Conservation (phyloP, 371 early-diverging fungal genomes). For the Parasitella parasitica region DNA sequence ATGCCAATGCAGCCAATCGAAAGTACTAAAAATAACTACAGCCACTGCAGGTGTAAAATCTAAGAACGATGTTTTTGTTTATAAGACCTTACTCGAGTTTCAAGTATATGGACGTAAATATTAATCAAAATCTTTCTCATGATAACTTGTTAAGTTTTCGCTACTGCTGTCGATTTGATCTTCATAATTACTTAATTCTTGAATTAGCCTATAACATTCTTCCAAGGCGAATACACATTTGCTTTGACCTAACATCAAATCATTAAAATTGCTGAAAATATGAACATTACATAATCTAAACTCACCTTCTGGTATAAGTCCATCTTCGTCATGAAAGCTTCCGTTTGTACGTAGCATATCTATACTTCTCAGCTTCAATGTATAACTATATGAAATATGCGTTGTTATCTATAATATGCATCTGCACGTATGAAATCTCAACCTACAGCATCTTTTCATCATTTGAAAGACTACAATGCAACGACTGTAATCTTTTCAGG, state of each 20-base stretch:
- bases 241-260: not conserved
- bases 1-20: too few species aligned
- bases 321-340: slow-evolving; percentile 79
- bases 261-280: not conserved
- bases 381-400: not conserved
- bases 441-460: slow-evolving; percentile 14
- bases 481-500: not conserved
- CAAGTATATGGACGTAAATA: too few species aligned
- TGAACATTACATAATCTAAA: not conserved
- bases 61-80: too few species aligned
- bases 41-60: too few species aligned
- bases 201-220: slow-evolving; percentile 6
- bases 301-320: slow-evolving; percentile 78
- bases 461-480: not conserved
- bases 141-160: not conserved
- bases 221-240: slow-evolving; percentile 4
- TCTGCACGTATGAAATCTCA: too few species aligned
- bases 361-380: slow-evolving; percentile 7
- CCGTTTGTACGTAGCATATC: slow-evolving; percentile 83
- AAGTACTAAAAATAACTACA: too few species aligned
- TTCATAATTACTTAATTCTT: not conserved
- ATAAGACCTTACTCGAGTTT: too few species aligned
- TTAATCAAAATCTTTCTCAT: not conserved
- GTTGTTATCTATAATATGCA: not conserved
- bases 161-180: not conserved